Evolutionary conservation across 345 rosid genomes (phyloP), one percentile per base, ranked within the genome.

Genomic region (Diplotaxis tenuifolia): DNA sequence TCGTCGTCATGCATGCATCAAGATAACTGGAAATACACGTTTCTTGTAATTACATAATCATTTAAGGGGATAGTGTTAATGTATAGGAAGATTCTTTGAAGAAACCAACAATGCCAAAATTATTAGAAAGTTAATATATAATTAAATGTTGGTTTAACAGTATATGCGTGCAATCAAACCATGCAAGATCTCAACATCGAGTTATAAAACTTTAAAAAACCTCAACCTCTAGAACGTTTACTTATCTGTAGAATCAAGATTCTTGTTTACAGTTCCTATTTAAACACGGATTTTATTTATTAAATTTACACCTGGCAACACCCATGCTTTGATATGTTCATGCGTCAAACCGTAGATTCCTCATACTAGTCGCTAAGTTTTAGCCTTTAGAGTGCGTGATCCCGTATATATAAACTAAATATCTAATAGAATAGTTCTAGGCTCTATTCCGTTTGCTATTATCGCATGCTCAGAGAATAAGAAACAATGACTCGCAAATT

Each of bases 141-240:
- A 9, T 22, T 14, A 15, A 3, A 62, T 3, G 40, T 22, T 22
- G 31, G 52, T 7, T 38, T 38, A 63, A 9, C 32, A 63, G 20
- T 22, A 22, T 40, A n/a, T 16, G 31, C 32, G 67, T 63, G 54
- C 16, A 22, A 63, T 40, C 31, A 40, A 40, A 12, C 47, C 53
- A 63, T 63, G 67, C 67, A n/a, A 40, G 67, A 63, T 18, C 20
- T 63, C 53, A 4, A 21, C 67, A 27, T 62, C 52, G n/a, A 36
- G 9, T 19, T 60, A 60, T 32, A 9, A 10, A 12, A 27, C 28
- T n/a, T 0, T 0, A 28, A 23, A 23, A 23, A 23, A 27, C 0
- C 12, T 38, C 19, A 3, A 20, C 53, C 67, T 8, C 19, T 18
- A 10, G 3, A 6, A 8, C 29, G 16, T 62, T 14, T 5, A 12